A percentile compares a stretch with the other conserved stretches of the same genome.
Conservation (phyloP, 2,329 filamentous ascomycete species). For the Fusarium gaditjirri region DNA sequence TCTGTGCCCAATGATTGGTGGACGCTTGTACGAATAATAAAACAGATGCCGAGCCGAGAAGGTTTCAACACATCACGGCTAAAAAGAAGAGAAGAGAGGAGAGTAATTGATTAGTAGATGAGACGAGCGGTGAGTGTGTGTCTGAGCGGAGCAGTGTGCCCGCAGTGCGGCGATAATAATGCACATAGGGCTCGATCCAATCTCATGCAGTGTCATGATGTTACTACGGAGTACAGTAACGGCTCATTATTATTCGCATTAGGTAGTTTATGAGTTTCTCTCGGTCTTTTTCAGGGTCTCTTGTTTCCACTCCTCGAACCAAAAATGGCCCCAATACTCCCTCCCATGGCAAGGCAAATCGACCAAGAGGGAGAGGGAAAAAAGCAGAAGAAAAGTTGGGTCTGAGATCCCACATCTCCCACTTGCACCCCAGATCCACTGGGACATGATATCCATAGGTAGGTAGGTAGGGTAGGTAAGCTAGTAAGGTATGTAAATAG, state of each 20-base stretch:
- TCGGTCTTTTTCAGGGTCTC: slow-evolving; percentile 23
- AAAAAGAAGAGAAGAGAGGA: slow-evolving; percentile 3
- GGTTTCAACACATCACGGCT: slow-evolving; percentile 11
- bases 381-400: background rate
- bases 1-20: slow-evolving; percentile 12
- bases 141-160: slow-evolving; percentile 16
- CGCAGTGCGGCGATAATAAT: slow-evolving; percentile 1
- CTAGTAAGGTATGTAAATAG: too few relatives aligned
- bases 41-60: slow-evolving; percentile 10
- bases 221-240: slow-evolving; percentile 7
- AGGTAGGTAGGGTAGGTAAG: background rate
- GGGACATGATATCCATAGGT: background rate
- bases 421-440: slow-evolving; percentile 39
- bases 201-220: slow-evolving; percentile 12
- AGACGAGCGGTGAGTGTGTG: slow-evolving; percentile 26
- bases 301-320: background rate
- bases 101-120: background rate
- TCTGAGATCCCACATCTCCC: slow-evolving; percentile 21
- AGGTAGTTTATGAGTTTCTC: background rate
- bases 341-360: background rate
- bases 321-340: background rate
- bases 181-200: slow-evolving; percentile 13
- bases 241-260: background rate
- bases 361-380: background rate
- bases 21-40: slow-evolving; percentile 24